A percentile compares a stretch with the other conserved stretches of the same genome.
phyloP scores from a whole-genome alignment of 1,284 basidiomycete genomes.

The Pseudozyma hubeiensis region DNA sequence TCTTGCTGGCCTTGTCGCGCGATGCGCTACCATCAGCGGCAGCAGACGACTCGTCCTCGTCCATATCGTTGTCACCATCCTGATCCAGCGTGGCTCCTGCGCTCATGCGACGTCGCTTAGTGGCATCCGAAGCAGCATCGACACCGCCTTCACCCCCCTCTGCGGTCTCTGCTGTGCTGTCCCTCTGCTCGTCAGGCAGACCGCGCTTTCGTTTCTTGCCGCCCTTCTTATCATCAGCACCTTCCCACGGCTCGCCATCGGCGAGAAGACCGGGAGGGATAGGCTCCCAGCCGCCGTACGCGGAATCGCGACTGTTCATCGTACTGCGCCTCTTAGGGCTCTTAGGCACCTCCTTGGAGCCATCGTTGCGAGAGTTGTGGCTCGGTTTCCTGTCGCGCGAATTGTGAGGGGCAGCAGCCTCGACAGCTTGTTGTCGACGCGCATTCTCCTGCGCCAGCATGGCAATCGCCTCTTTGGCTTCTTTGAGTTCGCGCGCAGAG shows the following conservation, averaged over 20 bases:
- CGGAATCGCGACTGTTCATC: slow-evolving; percentile 96
- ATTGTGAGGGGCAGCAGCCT: slow-evolving; percentile 25
- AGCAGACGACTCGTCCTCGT: slow-evolving; percentile 26
- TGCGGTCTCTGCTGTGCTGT: slow-evolving; percentile 22
- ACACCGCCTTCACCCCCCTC: slow-evolving; percentile 29
- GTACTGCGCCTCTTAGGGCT: slow-evolving; percentile 80
- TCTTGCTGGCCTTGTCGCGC: slow-evolving; percentile 42
- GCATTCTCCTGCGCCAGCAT: slow-evolving; percentile 62
- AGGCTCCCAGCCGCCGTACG: slow-evolving; percentile 88
- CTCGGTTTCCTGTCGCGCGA: slow-evolving; percentile 41
- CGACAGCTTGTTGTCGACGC: slow-evolving; percentile 50
- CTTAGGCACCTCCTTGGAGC: slow-evolving; percentile 35
- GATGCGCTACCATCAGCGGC: slow-evolving; percentile 14
- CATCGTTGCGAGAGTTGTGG: slow-evolving; percentile 19
- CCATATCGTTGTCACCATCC: slow-evolving; percentile 36
- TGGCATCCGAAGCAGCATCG: slow-evolving; percentile 29
- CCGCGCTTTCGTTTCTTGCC: slow-evolving; percentile 60
- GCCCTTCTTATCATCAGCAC: slow-evolving; percentile 64
- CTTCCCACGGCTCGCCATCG: slow-evolving; percentile 62
- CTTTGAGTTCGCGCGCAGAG: slow-evolving; percentile 59
- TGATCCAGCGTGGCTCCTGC: slow-evolving; percentile 23
- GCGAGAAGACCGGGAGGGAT: slow-evolving; percentile 69
- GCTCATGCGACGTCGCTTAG: slow-evolving; percentile 57
- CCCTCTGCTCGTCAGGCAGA: slow-evolving; percentile 36
- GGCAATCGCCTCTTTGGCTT: slow-evolving; percentile 65